These are phyloP conservation scores for Pichia paraexigua DNA, from an alignment of 805 yeast genomes.

Conservation along the genomic window DNA sequence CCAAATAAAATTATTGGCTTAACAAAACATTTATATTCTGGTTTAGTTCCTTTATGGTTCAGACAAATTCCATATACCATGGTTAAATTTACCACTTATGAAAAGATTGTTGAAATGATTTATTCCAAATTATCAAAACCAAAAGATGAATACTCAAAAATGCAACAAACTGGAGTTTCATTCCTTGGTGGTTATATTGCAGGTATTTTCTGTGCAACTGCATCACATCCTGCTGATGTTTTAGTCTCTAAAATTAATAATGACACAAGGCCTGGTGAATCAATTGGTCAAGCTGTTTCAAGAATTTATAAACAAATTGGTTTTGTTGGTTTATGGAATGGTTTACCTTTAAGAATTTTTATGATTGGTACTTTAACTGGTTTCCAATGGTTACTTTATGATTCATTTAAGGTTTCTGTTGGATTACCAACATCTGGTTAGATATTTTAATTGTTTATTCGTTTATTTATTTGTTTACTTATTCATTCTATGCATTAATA, in stretches of 20 bases:
- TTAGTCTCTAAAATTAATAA: constrained; percentile 91
- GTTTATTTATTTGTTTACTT: not conserved
- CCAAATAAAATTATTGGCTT: constrained; percentile 62
- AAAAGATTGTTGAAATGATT: constrained; percentile 76
- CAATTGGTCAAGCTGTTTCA: constrained; percentile 54
- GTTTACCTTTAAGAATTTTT: constrained; percentile 85
- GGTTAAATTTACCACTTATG: constrained; percentile 95
- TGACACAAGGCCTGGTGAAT: constrained; percentile 57
- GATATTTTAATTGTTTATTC: not conserved
- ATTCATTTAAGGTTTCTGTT: constrained; percentile 87
- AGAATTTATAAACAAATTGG: constrained; percentile 82
- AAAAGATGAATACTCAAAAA: constrained; percentile 58
- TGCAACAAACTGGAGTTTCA: constrained; percentile 89
- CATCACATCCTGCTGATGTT: constrained; percentile 98
- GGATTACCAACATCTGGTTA: constrained; percentile 92
- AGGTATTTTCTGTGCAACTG: constrained; percentile 92
- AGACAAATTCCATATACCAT: constrained; percentile 98
- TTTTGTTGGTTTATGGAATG: constrained; percentile 89
- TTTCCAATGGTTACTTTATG: constrained; percentile 94
- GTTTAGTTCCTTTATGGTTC: constrained; percentile 87
- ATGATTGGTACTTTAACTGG: constrained; percentile 98
- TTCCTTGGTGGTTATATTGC: constrained; percentile 95
- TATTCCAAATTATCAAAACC: constrained; percentile 67
- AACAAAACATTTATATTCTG: constrained; percentile 67
- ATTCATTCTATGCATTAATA: not conserved